Conservation (phyloP, 1,284 basidiomycete genomes). For the Ceratobasidium sp. region DNA sequence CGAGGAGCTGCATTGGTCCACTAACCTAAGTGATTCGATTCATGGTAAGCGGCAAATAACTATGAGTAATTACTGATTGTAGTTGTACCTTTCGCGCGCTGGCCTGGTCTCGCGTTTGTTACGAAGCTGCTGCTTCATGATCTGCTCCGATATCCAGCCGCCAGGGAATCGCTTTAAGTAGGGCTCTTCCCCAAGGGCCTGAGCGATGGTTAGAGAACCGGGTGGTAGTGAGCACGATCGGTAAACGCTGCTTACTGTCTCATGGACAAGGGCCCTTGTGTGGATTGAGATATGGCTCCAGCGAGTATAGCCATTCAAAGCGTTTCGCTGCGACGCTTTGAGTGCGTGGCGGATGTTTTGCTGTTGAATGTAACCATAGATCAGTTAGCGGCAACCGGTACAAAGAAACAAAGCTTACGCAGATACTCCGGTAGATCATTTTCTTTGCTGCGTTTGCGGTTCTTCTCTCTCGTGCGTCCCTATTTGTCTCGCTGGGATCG, state of each 20-base stretch:
- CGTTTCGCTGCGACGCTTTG: neutral
- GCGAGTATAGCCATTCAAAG: neutral
- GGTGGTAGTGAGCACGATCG: neutral
- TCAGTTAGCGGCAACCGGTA: neutral
- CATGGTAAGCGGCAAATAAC: no score
- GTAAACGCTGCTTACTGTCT: neutral
- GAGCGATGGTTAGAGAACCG: neutral
- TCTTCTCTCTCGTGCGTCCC: no score
- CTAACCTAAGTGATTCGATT: no score
- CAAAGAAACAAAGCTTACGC: neutral
- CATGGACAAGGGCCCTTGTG: neutral
- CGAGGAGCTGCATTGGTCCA: no score
- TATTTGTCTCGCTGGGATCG: neutral
- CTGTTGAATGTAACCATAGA: neutral
- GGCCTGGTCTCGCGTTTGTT: conserved; percentile 1
- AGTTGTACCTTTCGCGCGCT: no score
- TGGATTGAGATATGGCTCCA: neutral
- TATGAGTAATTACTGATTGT: no score
- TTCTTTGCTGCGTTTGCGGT: neutral
- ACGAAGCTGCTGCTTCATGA: neutral
- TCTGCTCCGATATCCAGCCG: conserved; percentile 5
- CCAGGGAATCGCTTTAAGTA: conserved; percentile 5
- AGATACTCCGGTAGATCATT: neutral
- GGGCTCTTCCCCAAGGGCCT: neutral
- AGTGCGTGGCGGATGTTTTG: neutral